Percentiles rank a stretch among this genome's conserved stretches.
Conservation (phyloP, 148 eudicot species). For the Chenopodium berlandieri region DNA sequence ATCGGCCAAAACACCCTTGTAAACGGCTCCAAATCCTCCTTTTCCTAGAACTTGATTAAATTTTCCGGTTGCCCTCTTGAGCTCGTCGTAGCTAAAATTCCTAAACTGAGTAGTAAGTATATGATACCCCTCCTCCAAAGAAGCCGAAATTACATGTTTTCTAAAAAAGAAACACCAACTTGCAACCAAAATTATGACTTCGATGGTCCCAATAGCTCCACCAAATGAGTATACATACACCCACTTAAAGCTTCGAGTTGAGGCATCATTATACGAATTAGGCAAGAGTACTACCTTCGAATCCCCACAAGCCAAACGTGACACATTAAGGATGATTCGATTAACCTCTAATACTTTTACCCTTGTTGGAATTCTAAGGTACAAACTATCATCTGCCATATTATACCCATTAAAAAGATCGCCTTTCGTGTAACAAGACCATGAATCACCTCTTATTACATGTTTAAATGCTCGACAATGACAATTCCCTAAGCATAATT, state of each 20-base stretch:
- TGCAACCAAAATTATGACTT: not conserved
- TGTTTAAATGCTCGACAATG: not conserved
- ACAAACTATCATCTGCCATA: not conserved
- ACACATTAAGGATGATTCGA: constrained; percentile 29
- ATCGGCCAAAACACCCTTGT: not conserved
- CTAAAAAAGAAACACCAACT: not conserved
- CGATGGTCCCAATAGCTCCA: not conserved
- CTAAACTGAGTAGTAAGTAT: not conserved
- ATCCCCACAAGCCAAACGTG: constrained; percentile 1
- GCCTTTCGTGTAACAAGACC: not conserved
- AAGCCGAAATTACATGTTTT: not conserved
- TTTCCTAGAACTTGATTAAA: not conserved
- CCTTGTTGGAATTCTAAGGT: not conserved
- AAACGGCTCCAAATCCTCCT: not conserved
- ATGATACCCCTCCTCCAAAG: not conserved
- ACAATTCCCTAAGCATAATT: not conserved
- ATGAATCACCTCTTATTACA: not conserved
- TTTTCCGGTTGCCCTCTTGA: not conserved
- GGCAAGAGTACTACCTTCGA: not conserved
- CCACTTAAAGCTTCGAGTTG: not conserved
- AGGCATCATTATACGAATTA: constrained; percentile 6
- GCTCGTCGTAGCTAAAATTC: not conserved
- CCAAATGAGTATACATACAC: not conserved
- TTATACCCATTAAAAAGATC: not conserved
- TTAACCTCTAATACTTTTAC: constrained; percentile 30